phyloP scores from a whole-genome alignment of 2,329 filamentous ascomycete genomes.

The Diaporthe helianthi region DNA sequence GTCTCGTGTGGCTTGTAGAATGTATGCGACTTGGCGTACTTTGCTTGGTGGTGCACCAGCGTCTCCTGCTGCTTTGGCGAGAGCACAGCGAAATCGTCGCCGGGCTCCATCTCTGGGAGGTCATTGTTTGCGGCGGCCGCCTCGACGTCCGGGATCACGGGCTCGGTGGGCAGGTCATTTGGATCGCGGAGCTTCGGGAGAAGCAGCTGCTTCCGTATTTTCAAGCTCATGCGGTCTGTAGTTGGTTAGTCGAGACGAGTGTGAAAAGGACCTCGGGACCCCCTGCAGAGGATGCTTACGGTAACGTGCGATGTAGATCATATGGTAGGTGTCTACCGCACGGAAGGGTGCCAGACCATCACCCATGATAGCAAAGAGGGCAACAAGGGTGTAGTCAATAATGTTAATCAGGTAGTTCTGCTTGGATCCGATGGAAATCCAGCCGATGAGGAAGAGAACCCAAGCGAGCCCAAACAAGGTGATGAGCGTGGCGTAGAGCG shows the following conservation, averaged over 20 bases:
- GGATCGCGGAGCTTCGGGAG: slow-evolving; percentile 70
- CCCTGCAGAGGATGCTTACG: slow-evolving; percentile 42
- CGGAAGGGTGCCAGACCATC: slow-evolving; percentile 78
- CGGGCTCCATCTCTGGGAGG: slow-evolving; percentile 49
- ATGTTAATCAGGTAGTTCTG: slow-evolving; percentile 74
- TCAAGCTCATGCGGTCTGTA: slow-evolving; percentile 64
- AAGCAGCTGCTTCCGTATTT: slow-evolving; percentile 65
- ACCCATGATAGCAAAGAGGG: slow-evolving; percentile 73
- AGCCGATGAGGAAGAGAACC: slow-evolving; percentile 91
- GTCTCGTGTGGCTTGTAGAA: slow-evolving; percentile 93
- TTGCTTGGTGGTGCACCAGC: slow-evolving; percentile 78
- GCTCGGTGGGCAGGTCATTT: slow-evolving; percentile 67
- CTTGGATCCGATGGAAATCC: slow-evolving; percentile 80
- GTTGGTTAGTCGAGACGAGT: slow-evolving; percentile 46
- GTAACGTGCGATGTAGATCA: slow-evolving; percentile 82
- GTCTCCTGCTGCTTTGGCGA: slow-evolving; percentile 70
- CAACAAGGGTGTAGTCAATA: slow-evolving; percentile 75
- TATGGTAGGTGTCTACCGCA: slow-evolving; percentile 84
- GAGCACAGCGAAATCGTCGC: slow-evolving; percentile 66
- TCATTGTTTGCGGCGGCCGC: slow-evolving; percentile 51
- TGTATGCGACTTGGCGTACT: slow-evolving; percentile 82
- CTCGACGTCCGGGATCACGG: slow-evolving; percentile 44
- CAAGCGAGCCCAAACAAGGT: slow-evolving; percentile 86
- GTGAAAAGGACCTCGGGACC: fast-evolving
- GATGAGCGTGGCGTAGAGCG: slow-evolving; percentile 81